Conservation (phyloP, 768 basidiomycete genomes). For the Cubamyces sp. region DNA sequence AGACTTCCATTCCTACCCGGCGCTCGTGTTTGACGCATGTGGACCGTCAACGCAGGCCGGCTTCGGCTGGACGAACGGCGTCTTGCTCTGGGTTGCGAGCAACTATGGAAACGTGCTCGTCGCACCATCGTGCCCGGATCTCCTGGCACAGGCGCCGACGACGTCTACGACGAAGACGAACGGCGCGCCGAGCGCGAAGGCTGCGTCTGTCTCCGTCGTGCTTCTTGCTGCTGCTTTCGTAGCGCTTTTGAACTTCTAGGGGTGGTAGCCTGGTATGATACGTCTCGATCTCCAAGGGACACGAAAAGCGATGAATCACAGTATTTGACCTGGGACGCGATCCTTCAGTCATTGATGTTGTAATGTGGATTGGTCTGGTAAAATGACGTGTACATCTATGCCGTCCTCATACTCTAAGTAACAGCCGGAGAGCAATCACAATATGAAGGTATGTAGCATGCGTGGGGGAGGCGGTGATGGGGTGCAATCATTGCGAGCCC, state of each 20-base stretch:
- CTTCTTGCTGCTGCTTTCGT: background rate
- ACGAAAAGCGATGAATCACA: too few species aligned
- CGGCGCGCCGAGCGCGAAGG: background rate
- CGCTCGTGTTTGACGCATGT: background rate
- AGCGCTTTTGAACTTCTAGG: background rate
- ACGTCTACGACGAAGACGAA: conserved; percentile 4
- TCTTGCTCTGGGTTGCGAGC: conserved; percentile 72
- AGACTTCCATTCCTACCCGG: background rate
- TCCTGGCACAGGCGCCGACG: conserved; percentile 26
- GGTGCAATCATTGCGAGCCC: too few species aligned
- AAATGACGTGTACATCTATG: too few species aligned
- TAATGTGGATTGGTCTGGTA: too few species aligned
- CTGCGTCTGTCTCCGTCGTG: background rate
- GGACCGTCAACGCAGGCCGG: conserved; percentile 50
- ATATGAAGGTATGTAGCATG: too few species aligned
- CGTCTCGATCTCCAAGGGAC: too few species aligned
- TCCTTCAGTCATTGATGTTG: too few species aligned
- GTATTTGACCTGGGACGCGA: too few species aligned
- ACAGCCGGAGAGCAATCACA: too few species aligned
- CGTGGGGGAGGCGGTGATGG: too few species aligned
- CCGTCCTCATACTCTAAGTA: too few species aligned
- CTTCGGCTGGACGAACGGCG: conserved; percentile 91
- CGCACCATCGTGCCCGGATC: conserved; percentile 64
- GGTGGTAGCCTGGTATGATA: too few species aligned
- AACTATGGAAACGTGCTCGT: conserved; percentile 64